Base-by-base conservation (phyloP, 306 rosid genomes). In the Malus asiatica region DNA sequence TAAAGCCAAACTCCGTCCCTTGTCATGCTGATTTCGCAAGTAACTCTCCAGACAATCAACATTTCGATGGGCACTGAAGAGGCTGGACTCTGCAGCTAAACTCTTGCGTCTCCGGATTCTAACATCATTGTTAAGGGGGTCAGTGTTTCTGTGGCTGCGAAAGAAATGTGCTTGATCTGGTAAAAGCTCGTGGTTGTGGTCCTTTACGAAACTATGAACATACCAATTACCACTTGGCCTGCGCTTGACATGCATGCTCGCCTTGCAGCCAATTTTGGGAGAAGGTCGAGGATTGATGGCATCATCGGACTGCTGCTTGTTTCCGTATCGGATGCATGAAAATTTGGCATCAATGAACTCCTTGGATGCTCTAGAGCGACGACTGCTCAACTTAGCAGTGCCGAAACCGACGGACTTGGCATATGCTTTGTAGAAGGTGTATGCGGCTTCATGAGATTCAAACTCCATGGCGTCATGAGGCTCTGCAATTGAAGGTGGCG, bases 241-340 rank as follows among this genome's bases (percentile, higher is more conserved):
- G 71, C 82, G 70, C 82, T 78, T 78, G 12, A 78, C 82, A 64
- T 78, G 82, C 82, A 78, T 72, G 58, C 82, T 78, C 40, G 82
- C 82, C 70, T 78, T 78, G 70, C 82, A 78, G 14, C 77, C 82
- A 64, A 78, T 78, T 66, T 78, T 78, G 1, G 82, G 77, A 23
- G 82, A 78, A 55, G 82, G 82, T 0, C 82, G 77, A 8, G 82
- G 82, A 66, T 78, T 78, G 27, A 72, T 72, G 46, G 82, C 82
- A 72, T 78, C 82, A 53, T 72, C 82, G 23, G 82, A 72, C 68
- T 78, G 73, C 48, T 78, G 82, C 51, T 78, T 78, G 27, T 55
- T 78, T 55, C 82, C 82, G 30, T 78, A 78, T 40, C 82, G 66
- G 29, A 78, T 78, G 68, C 82, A 78, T 12, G 82, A 78, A 40